phyloP scores from a whole-genome alignment of 768 basidiomycete species.

The Suillus subalutaceus region DNA sequence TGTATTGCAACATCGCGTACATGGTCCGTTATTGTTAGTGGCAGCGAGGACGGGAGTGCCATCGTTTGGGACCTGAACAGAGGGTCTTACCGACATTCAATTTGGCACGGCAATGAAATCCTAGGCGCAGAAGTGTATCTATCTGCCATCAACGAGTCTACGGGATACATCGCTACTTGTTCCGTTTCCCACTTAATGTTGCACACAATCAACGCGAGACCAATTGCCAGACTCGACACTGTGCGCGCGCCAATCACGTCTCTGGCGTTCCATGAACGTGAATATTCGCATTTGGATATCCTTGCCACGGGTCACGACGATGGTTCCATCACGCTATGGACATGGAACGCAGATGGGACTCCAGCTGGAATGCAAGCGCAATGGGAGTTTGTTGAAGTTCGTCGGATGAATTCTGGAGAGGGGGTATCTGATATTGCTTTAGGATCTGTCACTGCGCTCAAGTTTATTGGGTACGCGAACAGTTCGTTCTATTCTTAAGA shows the following conservation, averaged over 20 bases:
- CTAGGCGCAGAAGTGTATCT: slow-evolving; percentile 53
- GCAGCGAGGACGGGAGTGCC: slow-evolving; percentile 84
- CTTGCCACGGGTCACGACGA: slow-evolving; percentile 82
- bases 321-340: slow-evolving; percentile 76
- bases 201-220: slow-evolving; percentile 86
- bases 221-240: slow-evolving; percentile 67
- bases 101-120: slow-evolving; percentile 61
- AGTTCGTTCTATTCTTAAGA: slow-evolving; percentile 5
- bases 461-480: slow-evolving; percentile 71
- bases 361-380: slow-evolving; percentile 63
- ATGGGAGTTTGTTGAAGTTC: slow-evolving; percentile 76
- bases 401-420: slow-evolving; percentile 62
- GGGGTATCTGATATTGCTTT: slow-evolving; percentile 41
- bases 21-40: slow-evolving; percentile 85
- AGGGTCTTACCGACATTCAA: slow-evolving; percentile 77
- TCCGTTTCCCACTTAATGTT: slow-evolving; percentile 71
- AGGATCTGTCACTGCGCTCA: slow-evolving; percentile 73
- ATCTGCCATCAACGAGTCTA: slow-evolving; percentile 83
- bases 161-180: slow-evolving; percentile 87
- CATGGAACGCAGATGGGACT: slow-evolving; percentile 82
- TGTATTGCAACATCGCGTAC: slow-evolving; percentile 74
- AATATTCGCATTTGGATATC: slow-evolving; percentile 76
- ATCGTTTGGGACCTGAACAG: slow-evolving; percentile 90
- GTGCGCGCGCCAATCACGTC: slow-evolving; percentile 64
- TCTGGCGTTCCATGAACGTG: slow-evolving; percentile 86